Evolutionary conservation across 2,329 filamentous ascomycete species (phyloP), one percentile per base, ranked within the genome.

Genomic region (Penicillium sclerotigenum): DNA sequence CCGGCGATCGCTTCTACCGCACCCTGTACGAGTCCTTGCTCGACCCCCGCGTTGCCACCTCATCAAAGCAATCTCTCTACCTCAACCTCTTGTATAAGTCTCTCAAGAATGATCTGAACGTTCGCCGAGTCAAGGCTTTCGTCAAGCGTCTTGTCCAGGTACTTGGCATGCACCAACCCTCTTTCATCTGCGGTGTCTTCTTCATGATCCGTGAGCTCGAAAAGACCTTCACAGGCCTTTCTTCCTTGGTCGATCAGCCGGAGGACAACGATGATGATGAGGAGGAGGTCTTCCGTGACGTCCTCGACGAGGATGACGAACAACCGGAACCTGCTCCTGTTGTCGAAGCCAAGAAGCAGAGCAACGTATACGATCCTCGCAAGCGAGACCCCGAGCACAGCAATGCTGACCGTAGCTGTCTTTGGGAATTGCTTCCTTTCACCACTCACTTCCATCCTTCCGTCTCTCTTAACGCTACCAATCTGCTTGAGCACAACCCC

Each of bases 1-100:
- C 88, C 5, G 87, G 88, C 13, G 94, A 99, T 68, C 85, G 94
- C 58, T 99, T 96, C 78, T 99, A 97, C 77, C 84, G 91, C 48
- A 96, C 92, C 10, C 79, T 99, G 2, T 99, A 99, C 73, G 94
- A 99, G 75, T 97, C 92, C 8, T 80, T 99, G 24, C 77, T 97
- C 31, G 94, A 99, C 68, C 91, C 92, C 3, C 88, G 94, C 33
- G 83, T 99, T 5, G 81, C 91, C 52, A 88, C 84, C 1, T 96
- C 93, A 5, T 97, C 93, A 3, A 99, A 99, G 75, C 93, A 99
- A 71, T 87, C 93, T 33, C 83, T 99, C 65, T 99, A 97, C 70
- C 82, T 99, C 59, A 99, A 99, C 69, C 81, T 99, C 16, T 77
- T 99, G 4, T 94, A 92, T 73, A 87, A 90, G 64, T 86, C 93